Evolutionary conservation across 1,284 basidiomycete species (phyloP), one percentile per base, ranked within the genome.

Genomic region (Ustilago loliicola): DNA sequence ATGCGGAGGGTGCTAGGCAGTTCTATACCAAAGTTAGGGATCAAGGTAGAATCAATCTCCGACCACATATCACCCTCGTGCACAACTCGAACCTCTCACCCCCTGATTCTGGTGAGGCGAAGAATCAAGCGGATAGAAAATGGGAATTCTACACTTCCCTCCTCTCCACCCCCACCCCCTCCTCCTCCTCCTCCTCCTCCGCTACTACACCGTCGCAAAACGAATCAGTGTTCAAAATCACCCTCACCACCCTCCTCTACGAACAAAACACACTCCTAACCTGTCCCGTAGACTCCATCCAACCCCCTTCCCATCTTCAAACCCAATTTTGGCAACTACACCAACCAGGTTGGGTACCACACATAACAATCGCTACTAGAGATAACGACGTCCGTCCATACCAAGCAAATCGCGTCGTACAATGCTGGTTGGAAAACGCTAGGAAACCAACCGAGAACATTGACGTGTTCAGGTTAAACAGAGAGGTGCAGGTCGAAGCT

Each of bases 281-380:
- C 0, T 50, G 65, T 17, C 74, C 69, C 2, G 30, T 72, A 19
- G 65, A 67, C 50, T 0, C 9, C 0, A 34, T 71, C 23, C 8
- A 2, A 0, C 52, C 72, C 0, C 63, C 66, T 3, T 15, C 23
- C 7, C 4, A 27, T 0, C 15, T 65, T 13, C 4, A 10, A 2
- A 11, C 15, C 0, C 6, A 50, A 36, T 74, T 73, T 63, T 55
- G 63, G 85, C 0, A 59, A 60, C 52, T 66, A 57, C 38, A 76
- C 17, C 85, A 4, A 7, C 17, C 86, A n/a, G 36, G 45, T 13
- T 79, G 77, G 54, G 61, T 61, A 0, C 67, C 96, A 75, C 97
- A 99, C 85, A 90, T 99, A 68, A 99, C 97, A 0, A 91, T 98
- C 4, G 97, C 94, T 2, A 96, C 94, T 5, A 81, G 85, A 61